Evolutionary conservation across 257 asterid species (phyloP), one percentile per base, ranked within the genome.

Genomic region (Primulina huaijiensis): DNA sequence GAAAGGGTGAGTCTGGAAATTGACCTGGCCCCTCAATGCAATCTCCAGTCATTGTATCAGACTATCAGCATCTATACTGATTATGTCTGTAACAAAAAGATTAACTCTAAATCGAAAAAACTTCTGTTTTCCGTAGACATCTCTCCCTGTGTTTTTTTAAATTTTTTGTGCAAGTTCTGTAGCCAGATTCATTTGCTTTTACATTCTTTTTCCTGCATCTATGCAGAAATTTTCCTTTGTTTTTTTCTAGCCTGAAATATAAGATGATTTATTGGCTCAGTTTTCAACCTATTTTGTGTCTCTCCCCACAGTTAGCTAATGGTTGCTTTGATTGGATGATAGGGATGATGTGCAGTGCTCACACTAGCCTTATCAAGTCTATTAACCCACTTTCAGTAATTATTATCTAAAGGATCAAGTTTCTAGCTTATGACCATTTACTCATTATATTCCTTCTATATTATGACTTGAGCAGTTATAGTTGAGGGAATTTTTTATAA

Each of bases 1-100:
- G 84, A 94, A 89, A 82, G 97, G 99, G 99, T 91, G 86, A 86
- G 95, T 80, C 72, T 43, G 57, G 69, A 23, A 60, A 68, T 40
- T 50, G 20, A 50, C 8, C 21, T 50, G 20, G 57, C 3, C 17
- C 17, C 19, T 43, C 55, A 4, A 43, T 43, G 12, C 55, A 43
- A 43, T 43, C 7, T 43, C 55, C 21, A 50, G 8, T 50, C 20
- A 50, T 17, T 50, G 57, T 12, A 17, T 50, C n/a, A n/a, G n/a
- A n/a, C n/a, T n/a, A n/a, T n/a, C 57, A 50, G 21, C 20, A 1
- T 50, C 57, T 4, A 50, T 16, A 50, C 57, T 50, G 57, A 16
- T 8, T 11, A 50, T 50, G 57, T 50, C 57, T 50, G 21, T 16
- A 2, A 17, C 56, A 46, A 16, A 35, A 46, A 46, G 56, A 50